These are phyloP conservation scores for Brachypodium distachyon DNA, from an alignment of 202 grass and related monocot species.

Conservation along the genomic window DNA sequence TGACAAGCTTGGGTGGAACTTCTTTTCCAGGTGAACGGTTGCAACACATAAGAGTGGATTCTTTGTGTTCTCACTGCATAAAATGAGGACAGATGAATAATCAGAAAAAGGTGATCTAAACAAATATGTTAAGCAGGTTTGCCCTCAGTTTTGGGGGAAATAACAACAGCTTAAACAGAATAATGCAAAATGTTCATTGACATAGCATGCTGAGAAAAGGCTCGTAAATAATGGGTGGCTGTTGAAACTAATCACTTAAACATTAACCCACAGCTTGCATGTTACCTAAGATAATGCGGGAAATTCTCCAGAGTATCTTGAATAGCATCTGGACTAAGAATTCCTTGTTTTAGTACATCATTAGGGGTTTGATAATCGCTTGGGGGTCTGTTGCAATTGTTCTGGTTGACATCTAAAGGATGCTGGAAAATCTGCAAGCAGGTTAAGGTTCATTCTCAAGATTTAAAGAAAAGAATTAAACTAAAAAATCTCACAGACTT, in stretches of 20 bases:
- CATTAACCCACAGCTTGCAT: too few species aligned
- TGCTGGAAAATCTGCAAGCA: conserved; percentile 64
- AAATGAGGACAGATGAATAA: not conserved
- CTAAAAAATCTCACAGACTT: conserved; percentile 2
- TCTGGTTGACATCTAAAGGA: too few species aligned
- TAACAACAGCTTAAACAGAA: not conserved
- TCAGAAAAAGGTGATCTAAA: not conserved
- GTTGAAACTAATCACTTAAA: not conserved
- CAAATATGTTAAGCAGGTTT: too few species aligned
- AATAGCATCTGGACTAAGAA: conserved; percentile 55
- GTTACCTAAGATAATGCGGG: conserved; percentile 80
- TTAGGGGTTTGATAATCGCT: conserved; percentile 40
- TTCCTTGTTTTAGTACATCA: conserved; percentile 46
- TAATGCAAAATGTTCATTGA: not conserved
- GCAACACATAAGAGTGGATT: conserved; percentile 40
- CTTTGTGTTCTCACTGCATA: conserved; percentile 57
- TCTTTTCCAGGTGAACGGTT: conserved; percentile 44
- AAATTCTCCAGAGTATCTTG: conserved; percentile 56
- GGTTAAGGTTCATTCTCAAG: conserved; percentile 21
- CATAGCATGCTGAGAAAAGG: not conserved
- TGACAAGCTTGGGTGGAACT: not conserved
- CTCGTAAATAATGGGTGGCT: not conserved
- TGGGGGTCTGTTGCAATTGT: conserved; percentile 3
- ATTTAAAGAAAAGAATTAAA: not conserved
- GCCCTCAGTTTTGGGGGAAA: not conserved